A percentile compares a stretch with the other conserved stretches of the same genome.
Evolutionary conservation across 148 eudicot species (phyloP).

Genomic region (Rheum nobile): DNA sequence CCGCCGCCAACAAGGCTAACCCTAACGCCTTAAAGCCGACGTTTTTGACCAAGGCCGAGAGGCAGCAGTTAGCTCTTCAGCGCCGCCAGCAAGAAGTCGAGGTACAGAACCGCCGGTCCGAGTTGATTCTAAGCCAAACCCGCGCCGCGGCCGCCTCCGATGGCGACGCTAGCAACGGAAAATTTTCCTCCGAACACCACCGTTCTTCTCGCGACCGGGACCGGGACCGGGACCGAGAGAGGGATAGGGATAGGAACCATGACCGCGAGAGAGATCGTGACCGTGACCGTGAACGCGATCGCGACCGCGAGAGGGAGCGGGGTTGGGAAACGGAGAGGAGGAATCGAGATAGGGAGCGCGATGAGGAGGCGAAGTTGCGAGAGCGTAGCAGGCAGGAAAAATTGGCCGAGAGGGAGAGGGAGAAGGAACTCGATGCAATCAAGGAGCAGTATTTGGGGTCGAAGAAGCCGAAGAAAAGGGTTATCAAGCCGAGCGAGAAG

Average conservation of each 20-base stretch:
- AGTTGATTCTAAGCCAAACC: slow-evolving; percentile 18
- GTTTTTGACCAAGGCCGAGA: slow-evolving; percentile 39
- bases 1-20: slow-evolving; percentile 6
- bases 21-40: slow-evolving; percentile 30
- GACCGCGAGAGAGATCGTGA: slow-evolving; percentile 31
- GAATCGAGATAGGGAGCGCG: slow-evolving; percentile 55
- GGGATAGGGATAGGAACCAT: slow-evolving; percentile 21
- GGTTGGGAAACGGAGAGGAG: slow-evolving; percentile 49
- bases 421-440: slow-evolving; percentile 60
- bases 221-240: slow-evolving; percentile 29
- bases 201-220: slow-evolving; percentile 28
- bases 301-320: slow-evolving; percentile 33
- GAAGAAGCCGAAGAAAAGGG: slow-evolving; percentile 71
- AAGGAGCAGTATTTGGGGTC: slow-evolving; percentile 78
- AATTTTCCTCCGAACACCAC: slow-evolving; percentile 18
- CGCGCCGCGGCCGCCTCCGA: slow-evolving; percentile 13
- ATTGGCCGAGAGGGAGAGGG: slow-evolving; percentile 58
- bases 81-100: slow-evolving; percentile 27
- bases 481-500: slow-evolving; percentile 74
- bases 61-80: slow-evolving; percentile 40
- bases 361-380: slow-evolving; percentile 51
- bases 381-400: slow-evolving; percentile 61
- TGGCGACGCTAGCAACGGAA: slow-evolving; percentile 1
- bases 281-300: slow-evolving; percentile 26
- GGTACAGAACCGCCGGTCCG: slow-evolving; percentile 28